Conservation (phyloP, 1,284 basidiomycete species). For the Cryptococcus hybrid region DNA sequence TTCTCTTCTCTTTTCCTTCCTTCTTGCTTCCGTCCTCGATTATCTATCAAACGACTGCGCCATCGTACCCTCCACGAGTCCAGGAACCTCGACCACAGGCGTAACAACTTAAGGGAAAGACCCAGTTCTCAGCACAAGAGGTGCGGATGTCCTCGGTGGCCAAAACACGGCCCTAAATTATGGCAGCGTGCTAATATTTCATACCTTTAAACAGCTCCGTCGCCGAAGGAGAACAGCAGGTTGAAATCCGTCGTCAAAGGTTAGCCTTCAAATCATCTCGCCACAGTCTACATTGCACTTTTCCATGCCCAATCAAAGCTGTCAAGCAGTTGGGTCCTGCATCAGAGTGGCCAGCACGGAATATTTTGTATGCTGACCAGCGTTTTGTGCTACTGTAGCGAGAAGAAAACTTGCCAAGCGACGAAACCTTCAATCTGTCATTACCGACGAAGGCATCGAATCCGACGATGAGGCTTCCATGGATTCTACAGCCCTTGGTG, state of each 20-base stretch:
- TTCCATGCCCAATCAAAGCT: background rate
- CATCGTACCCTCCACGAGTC: constrained; percentile 25
- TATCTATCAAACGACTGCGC: too few species aligned
- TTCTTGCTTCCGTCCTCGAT: background rate
- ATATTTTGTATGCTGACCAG: background rate
- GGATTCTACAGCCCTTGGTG: constrained; percentile 50
- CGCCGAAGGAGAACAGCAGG: constrained; percentile 94
- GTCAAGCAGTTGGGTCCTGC: too few species aligned
- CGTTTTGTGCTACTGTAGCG: constrained; percentile 51
- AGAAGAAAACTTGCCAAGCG: constrained; percentile 91
- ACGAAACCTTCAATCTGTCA: constrained; percentile 78
- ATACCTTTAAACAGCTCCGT: constrained; percentile 58
- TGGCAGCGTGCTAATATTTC: background rate
- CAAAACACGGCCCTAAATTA: background rate
- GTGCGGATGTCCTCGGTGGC: constrained; percentile 22
- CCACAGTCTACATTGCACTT: background rate
- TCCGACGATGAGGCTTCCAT: constrained; percentile 71
- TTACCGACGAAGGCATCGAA: constrained; percentile 58
- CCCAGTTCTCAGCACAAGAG: constrained; percentile 51
- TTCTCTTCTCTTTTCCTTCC: background rate
- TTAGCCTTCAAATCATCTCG: constrained; percentile 8
- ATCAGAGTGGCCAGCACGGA: background rate
- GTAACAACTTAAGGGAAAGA: constrained; percentile 58
- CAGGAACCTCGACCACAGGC: constrained; percentile 48
- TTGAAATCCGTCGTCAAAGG: constrained; percentile 91